Base-by-base conservation (phyloP, 805 yeast genomes). In the Lachancea nothofagi region DNA sequence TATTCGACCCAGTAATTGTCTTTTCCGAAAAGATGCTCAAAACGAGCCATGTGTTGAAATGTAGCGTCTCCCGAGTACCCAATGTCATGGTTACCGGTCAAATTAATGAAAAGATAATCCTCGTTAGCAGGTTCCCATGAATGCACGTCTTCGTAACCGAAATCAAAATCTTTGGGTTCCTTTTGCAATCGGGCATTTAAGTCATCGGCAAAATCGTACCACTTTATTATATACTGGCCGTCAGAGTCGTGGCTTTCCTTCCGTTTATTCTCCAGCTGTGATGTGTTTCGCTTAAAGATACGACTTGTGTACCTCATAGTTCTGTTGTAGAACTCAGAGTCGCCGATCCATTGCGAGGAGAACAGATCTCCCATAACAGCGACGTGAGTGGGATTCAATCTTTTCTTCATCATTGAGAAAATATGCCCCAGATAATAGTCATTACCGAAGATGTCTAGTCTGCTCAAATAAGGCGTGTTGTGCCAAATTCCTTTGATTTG, bases 11-110 rank as follows among this genome's bases (percentile, higher is more conserved):
- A 86, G 57, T 70, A 90, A 61, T 90, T 90, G 53, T 87, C 86
- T 50, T 78, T 76, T 24, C 98, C 98, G 63, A 83, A 93, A 21
- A 83, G 65, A 28, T 66, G 65, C 40, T 70, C 71, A 65, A 78
- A 93, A 48, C 98, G 70, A 1, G 85, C 76, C 78, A 87, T 77
- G 53, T 94, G 95, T 53, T 86, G 96, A 67, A 80, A 78, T 0
- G 96, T 88, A 29, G 94, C 86, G 61, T 93, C 98, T 0, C 97
- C 97, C 34, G 84, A 76, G 58, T 93, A 90, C 0, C 98, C 98
- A 34, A 90, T 79, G 59, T 93, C 98, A 59, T 93, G 98, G 59
- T 93, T 93, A 2, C 98, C 98, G 1, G 95, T 80, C 33, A 93
- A 66, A 58, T 93, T 93, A 45, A 87, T 73, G 54, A 90, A 77